Conservation (phyloP, 2,329 filamentous ascomycete genomes). For the Verticillium dahliae region DNA sequence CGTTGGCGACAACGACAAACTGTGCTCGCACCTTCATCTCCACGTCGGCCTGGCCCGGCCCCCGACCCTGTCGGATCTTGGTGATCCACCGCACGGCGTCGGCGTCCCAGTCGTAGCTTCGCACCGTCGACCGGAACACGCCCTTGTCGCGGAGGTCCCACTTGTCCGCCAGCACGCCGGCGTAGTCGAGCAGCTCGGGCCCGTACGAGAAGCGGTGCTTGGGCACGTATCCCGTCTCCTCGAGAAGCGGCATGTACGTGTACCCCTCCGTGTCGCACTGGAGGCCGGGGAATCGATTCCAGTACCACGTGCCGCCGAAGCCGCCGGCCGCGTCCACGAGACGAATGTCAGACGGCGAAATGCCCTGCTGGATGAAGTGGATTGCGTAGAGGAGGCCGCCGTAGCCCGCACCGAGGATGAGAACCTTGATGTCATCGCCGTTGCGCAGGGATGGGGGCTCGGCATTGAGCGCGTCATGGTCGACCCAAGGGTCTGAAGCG, state of each 20-base stretch:
- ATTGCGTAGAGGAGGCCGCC: conserved; percentile 24
- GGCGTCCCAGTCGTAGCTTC: conserved; percentile 40
- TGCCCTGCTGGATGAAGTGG: conserved; percentile 15
- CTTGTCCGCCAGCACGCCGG: conserved; percentile 31
- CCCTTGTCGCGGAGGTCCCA: conserved; percentile 27
- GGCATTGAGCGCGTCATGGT: conserved; percentile 22
- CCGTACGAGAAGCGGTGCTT: conserved; percentile 38
- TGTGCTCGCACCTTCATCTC: conserved; percentile 26
- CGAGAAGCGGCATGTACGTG: conserved; percentile 53
- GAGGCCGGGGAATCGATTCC: conserved; percentile 42
- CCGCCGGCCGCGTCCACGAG: conserved; percentile 35
- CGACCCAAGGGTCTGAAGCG: conserved; percentile 25
- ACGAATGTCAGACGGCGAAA: conserved; percentile 26
- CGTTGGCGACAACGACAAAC: conserved; percentile 31
- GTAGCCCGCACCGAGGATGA: conserved; percentile 28
- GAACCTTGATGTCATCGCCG: conserved; percentile 18
- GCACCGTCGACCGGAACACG: conserved; percentile 34
- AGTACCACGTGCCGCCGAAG: conserved; percentile 46
- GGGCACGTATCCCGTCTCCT: conserved; percentile 54
- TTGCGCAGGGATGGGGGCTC: conserved; percentile 14
- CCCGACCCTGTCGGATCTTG: conserved; percentile 15
- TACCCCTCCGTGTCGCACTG: conserved; percentile 55
- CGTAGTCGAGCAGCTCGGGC: conserved; percentile 34
- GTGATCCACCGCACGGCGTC: conserved; percentile 16
- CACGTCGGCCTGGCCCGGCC: conserved; percentile 16